These are phyloP conservation scores for Xylariaceae sp. DNA, from an alignment of 2,329 filamentous ascomycete genomes.

Conservation along the genomic window DNA sequence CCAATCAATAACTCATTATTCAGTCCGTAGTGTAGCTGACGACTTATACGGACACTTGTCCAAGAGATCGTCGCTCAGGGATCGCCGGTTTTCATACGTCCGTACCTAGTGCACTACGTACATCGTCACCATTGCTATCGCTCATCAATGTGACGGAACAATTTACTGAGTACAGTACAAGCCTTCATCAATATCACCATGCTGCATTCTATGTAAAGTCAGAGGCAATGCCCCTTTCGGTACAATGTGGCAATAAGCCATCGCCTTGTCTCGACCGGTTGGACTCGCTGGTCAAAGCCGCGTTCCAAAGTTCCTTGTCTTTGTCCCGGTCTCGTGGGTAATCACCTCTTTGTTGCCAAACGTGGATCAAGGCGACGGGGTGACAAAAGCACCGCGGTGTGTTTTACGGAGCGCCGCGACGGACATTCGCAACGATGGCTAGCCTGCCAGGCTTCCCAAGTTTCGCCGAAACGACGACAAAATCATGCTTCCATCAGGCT, in stretches of 20 bases:
- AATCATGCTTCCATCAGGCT: conserved; percentile 17
- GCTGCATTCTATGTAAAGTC: not conserved
- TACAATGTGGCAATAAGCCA: conserved; percentile 9
- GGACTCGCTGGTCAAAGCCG: conserved; percentile 24
- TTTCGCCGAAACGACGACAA: conserved; percentile 19
- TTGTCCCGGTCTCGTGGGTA: conserved; percentile 22
- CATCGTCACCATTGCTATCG: no score
- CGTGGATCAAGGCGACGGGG: conserved; percentile 15
- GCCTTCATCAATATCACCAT: no score
- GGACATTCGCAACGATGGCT: conserved; percentile 17
- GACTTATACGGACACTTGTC: no score
- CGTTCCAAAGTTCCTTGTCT: conserved; percentile 19
- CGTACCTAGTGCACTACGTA: no score
- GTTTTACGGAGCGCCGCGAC: conserved; percentile 4
- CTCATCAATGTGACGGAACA: no score
- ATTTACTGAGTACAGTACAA: no score
- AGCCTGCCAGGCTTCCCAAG: conserved; percentile 7
- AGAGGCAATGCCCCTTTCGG: not conserved
- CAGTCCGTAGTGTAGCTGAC: no score
- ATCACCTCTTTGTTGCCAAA: conserved; percentile 24
- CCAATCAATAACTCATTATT: no score
- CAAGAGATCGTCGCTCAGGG: no score
- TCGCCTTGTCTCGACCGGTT: conserved; percentile 22
- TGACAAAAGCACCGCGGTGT: conserved; percentile 19
- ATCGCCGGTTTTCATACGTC: no score